Evolutionary conservation across 163 green algal genomes (phyloP).

Genomic region (Volvox carteri): DNA sequence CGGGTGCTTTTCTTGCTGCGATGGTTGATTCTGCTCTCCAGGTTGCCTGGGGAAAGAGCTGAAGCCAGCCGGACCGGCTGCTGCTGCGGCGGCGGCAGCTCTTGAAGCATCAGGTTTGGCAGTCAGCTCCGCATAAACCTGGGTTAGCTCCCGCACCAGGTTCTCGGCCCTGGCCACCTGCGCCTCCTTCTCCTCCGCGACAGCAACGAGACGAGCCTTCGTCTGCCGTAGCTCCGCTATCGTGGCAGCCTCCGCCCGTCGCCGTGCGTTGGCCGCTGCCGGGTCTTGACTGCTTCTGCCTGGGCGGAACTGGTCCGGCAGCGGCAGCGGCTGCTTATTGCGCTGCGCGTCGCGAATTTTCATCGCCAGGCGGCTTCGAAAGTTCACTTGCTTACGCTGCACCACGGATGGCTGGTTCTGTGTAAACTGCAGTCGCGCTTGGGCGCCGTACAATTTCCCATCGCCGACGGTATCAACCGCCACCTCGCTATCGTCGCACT

Average conservation of each 20-base stretch:
- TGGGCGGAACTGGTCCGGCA: slow-evolving; percentile 10
- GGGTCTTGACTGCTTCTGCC: no score
- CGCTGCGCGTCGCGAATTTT: background rate
- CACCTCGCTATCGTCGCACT: background rate
- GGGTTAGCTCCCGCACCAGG: background rate
- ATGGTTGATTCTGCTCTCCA: background rate
- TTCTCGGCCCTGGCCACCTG: background rate
- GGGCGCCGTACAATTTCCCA: background rate
- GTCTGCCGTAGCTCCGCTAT: background rate
- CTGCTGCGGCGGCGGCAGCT: background rate
- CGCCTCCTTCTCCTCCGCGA: background rate
- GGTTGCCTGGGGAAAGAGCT: background rate
- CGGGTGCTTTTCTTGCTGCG: background rate
- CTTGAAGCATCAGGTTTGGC: background rate
- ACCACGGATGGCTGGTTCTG: background rate
- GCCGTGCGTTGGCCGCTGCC: background rate
- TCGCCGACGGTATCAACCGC: background rate
- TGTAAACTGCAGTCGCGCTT: background rate
- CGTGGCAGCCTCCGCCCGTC: background rate
- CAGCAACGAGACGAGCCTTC: no score
- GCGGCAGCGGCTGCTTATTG: background rate
- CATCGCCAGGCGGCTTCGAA: background rate
- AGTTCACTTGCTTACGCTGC: background rate
- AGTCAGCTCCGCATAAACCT: background rate
- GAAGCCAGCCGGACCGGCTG: background rate